These are phyloP conservation scores for Sugiyamaella boreocaroliniensis DNA, from an alignment of 805 yeast species.

Conservation along the genomic window DNA sequence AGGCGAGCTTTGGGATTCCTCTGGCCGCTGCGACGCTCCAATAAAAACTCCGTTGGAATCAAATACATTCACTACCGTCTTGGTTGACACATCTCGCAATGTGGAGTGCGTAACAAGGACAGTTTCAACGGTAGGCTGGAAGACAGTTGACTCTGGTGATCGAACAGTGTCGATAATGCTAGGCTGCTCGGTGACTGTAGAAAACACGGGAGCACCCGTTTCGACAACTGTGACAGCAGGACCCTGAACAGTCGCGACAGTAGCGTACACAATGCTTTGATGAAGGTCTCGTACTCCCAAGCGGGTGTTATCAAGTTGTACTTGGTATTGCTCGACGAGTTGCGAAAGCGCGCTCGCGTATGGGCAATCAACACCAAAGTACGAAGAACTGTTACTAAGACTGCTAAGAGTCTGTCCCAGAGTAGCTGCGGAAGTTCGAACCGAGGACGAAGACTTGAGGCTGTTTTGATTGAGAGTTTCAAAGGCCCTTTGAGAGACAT, in stretches of 20 bases:
- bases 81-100: background rate
- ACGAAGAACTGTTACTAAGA: background rate
- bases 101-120: background rate
- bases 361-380: constrained; percentile 5
- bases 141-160: background rate
- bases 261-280: background rate
- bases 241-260: background rate
- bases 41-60: background rate
- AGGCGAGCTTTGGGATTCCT: background rate
- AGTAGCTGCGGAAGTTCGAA: constrained; percentile 1
- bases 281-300: background rate
- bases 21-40: background rate
- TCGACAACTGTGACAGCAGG: background rate
- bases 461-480: background rate
- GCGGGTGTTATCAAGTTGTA: background rate
- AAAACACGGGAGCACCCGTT: background rate
- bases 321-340: background rate
- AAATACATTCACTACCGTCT: background rate
- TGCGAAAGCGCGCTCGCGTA: background rate
- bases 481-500: background rate
- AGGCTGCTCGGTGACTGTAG: background rate
- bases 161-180: background rate
- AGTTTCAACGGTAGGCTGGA: background rate
- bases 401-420: constrained; percentile 2
- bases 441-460: background rate